Evolutionary conservation across 352 stramenopile genomes (phyloP).

Genomic region (Phytopythium oedochilum): DNA sequence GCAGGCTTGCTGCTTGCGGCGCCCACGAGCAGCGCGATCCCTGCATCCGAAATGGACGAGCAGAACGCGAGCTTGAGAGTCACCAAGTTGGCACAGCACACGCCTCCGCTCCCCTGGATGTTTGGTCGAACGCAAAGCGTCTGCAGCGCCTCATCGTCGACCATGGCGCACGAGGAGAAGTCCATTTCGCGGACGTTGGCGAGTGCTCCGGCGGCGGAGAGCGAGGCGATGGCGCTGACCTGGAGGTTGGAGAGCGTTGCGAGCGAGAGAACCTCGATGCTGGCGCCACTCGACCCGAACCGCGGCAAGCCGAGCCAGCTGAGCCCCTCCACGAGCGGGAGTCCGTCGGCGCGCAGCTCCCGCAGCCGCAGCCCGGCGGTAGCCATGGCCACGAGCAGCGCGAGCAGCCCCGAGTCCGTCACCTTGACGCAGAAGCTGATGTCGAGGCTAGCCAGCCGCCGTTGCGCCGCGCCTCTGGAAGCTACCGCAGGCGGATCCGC

Average conservation of each 20-base stretch:
- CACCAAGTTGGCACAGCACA: constrained; percentile 26
- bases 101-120: background rate
- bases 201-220: constrained; percentile 35
- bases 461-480: background rate
- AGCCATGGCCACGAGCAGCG: constrained; percentile 31
- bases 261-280: constrained; percentile 30
- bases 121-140: constrained; percentile 24
- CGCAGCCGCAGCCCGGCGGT: constrained; percentile 24
- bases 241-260: constrained; percentile 31
- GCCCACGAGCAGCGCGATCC: constrained; percentile 43
- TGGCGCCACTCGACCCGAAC: constrained; percentile 3
- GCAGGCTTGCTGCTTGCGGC: background rate
- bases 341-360: constrained; percentile 24
- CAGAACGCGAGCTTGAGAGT: constrained; percentile 51
- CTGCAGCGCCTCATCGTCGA: constrained; percentile 51
- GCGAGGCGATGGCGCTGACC: constrained; percentile 28
- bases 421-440: constrained; percentile 50
- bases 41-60: constrained; percentile 43
- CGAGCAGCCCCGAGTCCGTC: constrained; percentile 53
- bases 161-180: constrained; percentile 41
- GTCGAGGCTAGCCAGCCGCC: constrained; percentile 38
- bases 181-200: constrained; percentile 35
- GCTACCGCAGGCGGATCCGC: constrained; percentile 23
- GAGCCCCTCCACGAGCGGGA: constrained; percentile 55
- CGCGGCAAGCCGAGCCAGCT: constrained; percentile 42